Percentiles rank a stretch among this genome's conserved stretches.
These are phyloP conservation scores for Euphorbia corollata DNA, from an alignment of 441 rosid species.

Conservation along the genomic window DNA sequence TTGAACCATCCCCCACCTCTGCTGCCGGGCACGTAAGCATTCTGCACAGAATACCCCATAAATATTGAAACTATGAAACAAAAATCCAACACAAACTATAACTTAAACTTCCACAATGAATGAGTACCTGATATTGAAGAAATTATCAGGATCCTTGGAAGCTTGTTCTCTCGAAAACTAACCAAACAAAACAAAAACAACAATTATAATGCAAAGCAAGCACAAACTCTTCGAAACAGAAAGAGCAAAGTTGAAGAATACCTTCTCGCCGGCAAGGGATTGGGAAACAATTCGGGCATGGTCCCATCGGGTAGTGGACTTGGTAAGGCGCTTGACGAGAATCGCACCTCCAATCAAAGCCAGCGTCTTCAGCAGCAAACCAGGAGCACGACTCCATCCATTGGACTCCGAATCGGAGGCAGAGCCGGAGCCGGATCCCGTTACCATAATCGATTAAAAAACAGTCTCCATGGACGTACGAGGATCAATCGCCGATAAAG, in stretches of 20 bases:
- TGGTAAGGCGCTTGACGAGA: slow-evolving; percentile 74
- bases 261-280: slow-evolving; percentile 78
- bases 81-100: neutral
- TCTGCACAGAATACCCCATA: slow-evolving; percentile 33
- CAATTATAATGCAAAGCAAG: neutral
- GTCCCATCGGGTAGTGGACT: slow-evolving; percentile 90
- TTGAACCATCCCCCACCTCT: slow-evolving; percentile 87
- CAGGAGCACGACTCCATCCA: slow-evolving; percentile 76
- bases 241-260: slow-evolving; percentile 9
- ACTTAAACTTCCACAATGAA: neutral
- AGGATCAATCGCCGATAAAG: slow-evolving; percentile 13
- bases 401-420: slow-evolving; percentile 34
- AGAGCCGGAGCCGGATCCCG: slow-evolving; percentile 17
- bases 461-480: slow-evolving; percentile 1
- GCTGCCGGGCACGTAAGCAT: slow-evolving; percentile 76
- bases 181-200: neutral
- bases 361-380: slow-evolving; percentile 54
- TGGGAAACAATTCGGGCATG: slow-evolving; percentile 67
- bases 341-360: slow-evolving; percentile 67
- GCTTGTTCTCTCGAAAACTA: slow-evolving; percentile 84
- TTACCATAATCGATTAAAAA: slow-evolving; percentile 29
- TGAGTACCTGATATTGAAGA: slow-evolving; percentile 74
- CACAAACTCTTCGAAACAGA: neutral
- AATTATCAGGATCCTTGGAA: slow-evolving; percentile 74
- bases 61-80: neutral